Conservation (phyloP, 805 yeast genomes). For the Debaryomyces prosopidis region DNA sequence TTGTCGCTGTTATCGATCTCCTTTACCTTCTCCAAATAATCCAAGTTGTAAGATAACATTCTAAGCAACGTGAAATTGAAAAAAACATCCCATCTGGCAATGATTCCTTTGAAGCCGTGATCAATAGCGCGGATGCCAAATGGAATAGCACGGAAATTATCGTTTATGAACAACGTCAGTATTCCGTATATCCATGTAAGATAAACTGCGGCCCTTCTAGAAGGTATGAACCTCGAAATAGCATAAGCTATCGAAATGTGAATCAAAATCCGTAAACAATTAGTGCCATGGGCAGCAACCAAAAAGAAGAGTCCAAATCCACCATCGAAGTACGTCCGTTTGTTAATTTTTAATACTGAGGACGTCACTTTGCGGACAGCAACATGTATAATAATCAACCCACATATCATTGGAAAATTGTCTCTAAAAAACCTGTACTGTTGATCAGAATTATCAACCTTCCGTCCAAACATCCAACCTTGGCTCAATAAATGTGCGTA, state of each 20-base stretch:
- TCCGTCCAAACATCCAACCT: conserved; percentile 91
- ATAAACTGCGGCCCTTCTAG: conserved; percentile 39
- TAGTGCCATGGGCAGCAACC: conserved; percentile 78
- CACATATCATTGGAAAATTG: conserved; percentile 65
- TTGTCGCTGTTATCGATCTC: conserved; percentile 5
- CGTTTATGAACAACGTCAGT: conserved; percentile 76
- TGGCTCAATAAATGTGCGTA: conserved; percentile 61
- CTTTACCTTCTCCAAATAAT: conserved; percentile 53
- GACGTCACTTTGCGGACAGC: conserved; percentile 42
- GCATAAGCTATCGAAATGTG: conserved; percentile 58
- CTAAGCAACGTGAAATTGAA: conserved; percentile 87
- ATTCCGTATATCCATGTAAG: conserved; percentile 79
- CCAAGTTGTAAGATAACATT: conserved; percentile 80
- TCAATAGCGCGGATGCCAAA: conserved; percentile 62
- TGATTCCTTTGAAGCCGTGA: conserved; percentile 65
- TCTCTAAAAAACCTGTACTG: conserved; percentile 89
- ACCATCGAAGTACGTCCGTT: conserved; percentile 68
- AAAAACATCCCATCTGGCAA: conserved; percentile 93
- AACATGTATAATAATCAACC: conserved; percentile 56
- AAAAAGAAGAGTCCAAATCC: conserved; percentile 69
- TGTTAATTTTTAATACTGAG: conserved; percentile 15
- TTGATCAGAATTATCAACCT: conserved; percentile 88
- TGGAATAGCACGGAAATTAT: conserved; percentile 55
- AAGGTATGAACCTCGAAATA: conserved; percentile 42
- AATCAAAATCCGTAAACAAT: conserved; percentile 56